A percentile compares a stretch with the other conserved stretches of the same genome.
Evolutionary conservation across 2,329 filamentous ascomycete genomes (phyloP).

Genomic region (Aspergillus versicolor): DNA sequence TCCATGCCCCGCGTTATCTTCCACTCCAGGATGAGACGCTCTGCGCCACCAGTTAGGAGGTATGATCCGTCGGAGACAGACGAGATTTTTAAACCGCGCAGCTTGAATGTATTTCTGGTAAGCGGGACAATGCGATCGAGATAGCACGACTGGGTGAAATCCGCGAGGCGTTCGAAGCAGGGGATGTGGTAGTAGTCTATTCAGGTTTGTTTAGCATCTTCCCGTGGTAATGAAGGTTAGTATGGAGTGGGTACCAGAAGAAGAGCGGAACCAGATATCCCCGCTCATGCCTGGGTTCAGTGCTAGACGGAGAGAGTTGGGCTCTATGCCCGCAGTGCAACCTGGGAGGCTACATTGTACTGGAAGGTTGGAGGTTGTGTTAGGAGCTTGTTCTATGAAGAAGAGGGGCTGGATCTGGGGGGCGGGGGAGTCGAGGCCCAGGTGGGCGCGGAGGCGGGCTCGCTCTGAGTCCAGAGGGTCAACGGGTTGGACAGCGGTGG

Average conservation of each 20-base stretch:
- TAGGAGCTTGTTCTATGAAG: conserved; percentile 8
- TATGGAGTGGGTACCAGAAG: conserved; percentile 1
- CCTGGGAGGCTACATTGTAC: conserved; percentile 3
- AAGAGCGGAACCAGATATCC: conserved; percentile 5
- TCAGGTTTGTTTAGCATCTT: background rate
- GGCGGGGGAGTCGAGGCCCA: conserved; percentile 5
- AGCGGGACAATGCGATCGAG: conserved; percentile 7
- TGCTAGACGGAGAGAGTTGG: background rate
- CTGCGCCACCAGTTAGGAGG: conserved; percentile 2
- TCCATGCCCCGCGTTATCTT: background rate
- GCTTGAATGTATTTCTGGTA: conserved; percentile 6
- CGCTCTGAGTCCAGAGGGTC: background rate
- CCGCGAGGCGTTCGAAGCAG: conserved; percentile 9
- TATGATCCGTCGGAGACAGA: conserved; percentile 5
- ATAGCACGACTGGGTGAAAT: background rate
- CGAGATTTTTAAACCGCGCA: conserved; percentile 8
- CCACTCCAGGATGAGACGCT: conserved; percentile 8
- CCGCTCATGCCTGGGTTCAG: conserved; percentile 8
- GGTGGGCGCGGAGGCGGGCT: conserved; percentile 1
- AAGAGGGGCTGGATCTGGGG: conserved; percentile 6
- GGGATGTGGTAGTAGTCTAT: conserved; percentile 11
- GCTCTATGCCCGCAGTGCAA: background rate
- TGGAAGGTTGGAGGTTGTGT: background rate
- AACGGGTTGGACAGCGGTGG: background rate
- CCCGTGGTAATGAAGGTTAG: background rate